These are phyloP conservation scores for Spiromastix sp. DNA, from an alignment of 2,329 filamentous ascomycete genomes.

Conservation along the genomic window DNA sequence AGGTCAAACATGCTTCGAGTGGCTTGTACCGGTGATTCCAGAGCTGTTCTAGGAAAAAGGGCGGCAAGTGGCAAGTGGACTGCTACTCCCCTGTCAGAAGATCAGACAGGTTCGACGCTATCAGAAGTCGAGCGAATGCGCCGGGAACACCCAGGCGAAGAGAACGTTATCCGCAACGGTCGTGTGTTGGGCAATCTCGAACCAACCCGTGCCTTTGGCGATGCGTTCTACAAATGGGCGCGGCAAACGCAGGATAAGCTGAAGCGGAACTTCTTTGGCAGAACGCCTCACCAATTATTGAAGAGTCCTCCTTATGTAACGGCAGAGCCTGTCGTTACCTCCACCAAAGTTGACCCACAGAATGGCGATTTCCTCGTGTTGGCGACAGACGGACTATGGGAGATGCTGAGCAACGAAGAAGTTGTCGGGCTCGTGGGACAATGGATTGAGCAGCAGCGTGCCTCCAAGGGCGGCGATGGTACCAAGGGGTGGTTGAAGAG, in stretches of 20 bases:
- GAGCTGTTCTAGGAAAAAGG: constrained; percentile 79
- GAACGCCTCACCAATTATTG: constrained; percentile 63
- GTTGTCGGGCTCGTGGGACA: constrained; percentile 92
- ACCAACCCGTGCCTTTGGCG: constrained; percentile 87
- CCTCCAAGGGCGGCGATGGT: constrained; percentile 27
- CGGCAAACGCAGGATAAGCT: constrained; percentile 73
- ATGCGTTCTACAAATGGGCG: constrained; percentile 95
- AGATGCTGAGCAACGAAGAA: constrained; percentile 98
- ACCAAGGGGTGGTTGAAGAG: constrained; percentile 56
- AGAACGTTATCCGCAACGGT: constrained; percentile 76
- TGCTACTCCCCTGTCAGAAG: constrained; percentile 77
- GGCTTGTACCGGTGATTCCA: constrained; percentile 91
- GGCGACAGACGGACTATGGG: constrained; percentile 94
- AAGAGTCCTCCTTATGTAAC: constrained; percentile 96
- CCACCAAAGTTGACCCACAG: constrained; percentile 78
- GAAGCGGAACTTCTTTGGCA: constrained; percentile 77
- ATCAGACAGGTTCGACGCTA: constrained; percentile 85
- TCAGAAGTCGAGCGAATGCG: constrained; percentile 76
- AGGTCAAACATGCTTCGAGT: constrained; percentile 79
- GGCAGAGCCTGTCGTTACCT: constrained; percentile 88
- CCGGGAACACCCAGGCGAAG: constrained; percentile 78
- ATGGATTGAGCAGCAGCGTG: constrained; percentile 74
- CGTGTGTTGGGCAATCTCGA: constrained; percentile 87
- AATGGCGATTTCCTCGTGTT: constrained; percentile 93
- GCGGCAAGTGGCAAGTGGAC: constrained; percentile 78